Evolutionary conservation across 768 basidiomycete genomes (phyloP), one percentile per base, ranked within the genome.

Genomic region (Ramaria rubella): DNA sequence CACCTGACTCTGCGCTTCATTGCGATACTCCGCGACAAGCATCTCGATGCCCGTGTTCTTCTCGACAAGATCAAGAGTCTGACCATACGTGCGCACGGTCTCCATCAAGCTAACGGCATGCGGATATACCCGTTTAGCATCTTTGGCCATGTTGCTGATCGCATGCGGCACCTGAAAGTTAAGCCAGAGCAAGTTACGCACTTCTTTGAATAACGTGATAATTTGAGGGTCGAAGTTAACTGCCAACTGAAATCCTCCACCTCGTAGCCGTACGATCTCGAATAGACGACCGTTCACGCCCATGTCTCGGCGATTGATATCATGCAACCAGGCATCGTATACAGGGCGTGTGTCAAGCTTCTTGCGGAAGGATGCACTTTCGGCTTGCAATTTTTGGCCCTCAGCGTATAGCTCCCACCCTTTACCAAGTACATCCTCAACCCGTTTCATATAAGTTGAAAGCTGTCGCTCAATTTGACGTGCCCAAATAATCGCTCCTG

Each of bases 321-420:
- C 96, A 61, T 86, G 83, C 62, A 97, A 73, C 96, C 96, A 99
- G 0, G 95, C 95, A 0, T 97, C 94, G 68, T 86, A 98, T 11
- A 99, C 87, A 0, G 92, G 90, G 9, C 85, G 79, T 0, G 94
- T 96, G 67, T 98, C 94, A 48, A 98, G 85, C 72, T 98, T 99
- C 70, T 90, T 90, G 45, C 92, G 84, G 81, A 99, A 99, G 0
- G 92, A 88, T 4, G 81, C 75, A 45, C 83, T 87, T 70, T 98
- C 96, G 27, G 87, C 85, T 64, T 97, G 93, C 1, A 99, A 85
- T 64, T 94, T 95, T 71, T 97, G 94, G 5, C 96, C 96, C 65
- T 99, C 96, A n/a, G 95, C 94, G 63, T 99, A 98, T 58, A 93
- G 83, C 66, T 97, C 94, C 95, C 96, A 99, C 6, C 93, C 95